These are phyloP conservation scores for Spatholobus suberectus DNA, from an alignment of 306 rosid species.

Conservation along the genomic window DNA sequence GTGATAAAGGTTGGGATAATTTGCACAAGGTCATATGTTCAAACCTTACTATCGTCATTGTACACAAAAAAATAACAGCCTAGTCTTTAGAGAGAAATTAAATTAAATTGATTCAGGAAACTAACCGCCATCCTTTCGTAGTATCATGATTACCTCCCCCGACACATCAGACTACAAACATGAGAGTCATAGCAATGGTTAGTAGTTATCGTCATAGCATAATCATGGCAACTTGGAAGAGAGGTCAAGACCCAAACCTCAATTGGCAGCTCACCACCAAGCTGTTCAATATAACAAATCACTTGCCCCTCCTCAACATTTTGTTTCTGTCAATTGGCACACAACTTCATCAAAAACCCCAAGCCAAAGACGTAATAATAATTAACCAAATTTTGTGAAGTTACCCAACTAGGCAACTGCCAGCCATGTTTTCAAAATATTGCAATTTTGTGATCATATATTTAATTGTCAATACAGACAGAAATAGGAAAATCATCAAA, in stretches of 20 bases:
- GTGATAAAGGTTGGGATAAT: too few relatives aligned
- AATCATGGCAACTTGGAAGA: background rate
- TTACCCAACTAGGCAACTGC: background rate
- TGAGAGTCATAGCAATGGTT: slow-evolving; percentile 7
- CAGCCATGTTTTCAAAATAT: background rate
- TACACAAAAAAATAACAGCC: too few relatives aligned
- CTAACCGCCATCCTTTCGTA: slow-evolving; percentile 88
- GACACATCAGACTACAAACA: slow-evolving; percentile 71
- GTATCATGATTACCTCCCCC: slow-evolving; percentile 88
- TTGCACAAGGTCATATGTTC: too few relatives aligned
- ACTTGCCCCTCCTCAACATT: slow-evolving; percentile 84
- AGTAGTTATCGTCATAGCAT: background rate
- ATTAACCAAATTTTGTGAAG: background rate
- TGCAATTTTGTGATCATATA: background rate
- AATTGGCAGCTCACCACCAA: slow-evolving; percentile 80
- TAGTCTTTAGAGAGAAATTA: too few relatives aligned
- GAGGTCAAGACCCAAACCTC: slow-evolving; percentile 59
- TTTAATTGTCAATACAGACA: background rate
- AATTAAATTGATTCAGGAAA: background rate
- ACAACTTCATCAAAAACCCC: background rate
- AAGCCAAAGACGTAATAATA: background rate
- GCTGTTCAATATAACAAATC: slow-evolving; percentile 85
- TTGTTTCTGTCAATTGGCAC: slow-evolving; percentile 65
- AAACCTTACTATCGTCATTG: too few relatives aligned
- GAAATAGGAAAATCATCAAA: background rate